These are phyloP conservation scores for Colletotrichum musicola DNA, from an alignment of 2,329 filamentous ascomycete species.

Conservation along the genomic window DNA sequence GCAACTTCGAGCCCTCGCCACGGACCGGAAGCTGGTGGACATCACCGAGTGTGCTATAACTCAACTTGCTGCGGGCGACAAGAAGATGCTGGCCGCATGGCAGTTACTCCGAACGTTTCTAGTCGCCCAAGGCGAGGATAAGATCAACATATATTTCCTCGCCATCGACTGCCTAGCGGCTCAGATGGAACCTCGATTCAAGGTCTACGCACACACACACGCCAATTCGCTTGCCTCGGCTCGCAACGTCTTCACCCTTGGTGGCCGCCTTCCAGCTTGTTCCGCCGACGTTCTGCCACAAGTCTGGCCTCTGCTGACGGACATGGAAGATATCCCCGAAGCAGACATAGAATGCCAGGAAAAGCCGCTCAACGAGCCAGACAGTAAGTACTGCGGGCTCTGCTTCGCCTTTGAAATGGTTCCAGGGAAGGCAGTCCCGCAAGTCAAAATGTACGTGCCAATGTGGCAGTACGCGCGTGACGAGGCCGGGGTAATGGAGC, in stretches of 20 bases:
- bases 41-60: not conserved
- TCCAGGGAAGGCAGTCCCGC: not conserved
- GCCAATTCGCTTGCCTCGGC: constrained; percentile 6
- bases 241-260: not conserved
- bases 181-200: constrained; percentile 10
- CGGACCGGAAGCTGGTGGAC: not conserved
- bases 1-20: constrained; percentile 26
- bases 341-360: not conserved
- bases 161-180: constrained; percentile 12
- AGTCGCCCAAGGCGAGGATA: not conserved
- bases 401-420: constrained; percentile 7
- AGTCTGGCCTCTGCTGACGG: constrained; percentile 15
- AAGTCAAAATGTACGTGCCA: constrained; percentile 11
- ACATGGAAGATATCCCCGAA: constrained; percentile 2
- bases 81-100: not conserved
- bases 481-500: not conserved
- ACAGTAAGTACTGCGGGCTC: constrained; percentile 17
- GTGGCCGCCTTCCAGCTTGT: not conserved
- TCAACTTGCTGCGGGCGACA: constrained; percentile 2
- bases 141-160: not conserved
- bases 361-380: constrained; percentile 5
- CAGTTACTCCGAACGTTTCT: not conserved
- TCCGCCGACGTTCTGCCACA: not conserved
- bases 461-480: constrained; percentile 17
- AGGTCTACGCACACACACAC: constrained; percentile 11